Evolutionary conservation across 768 basidiomycete genomes (phyloP).

Genomic region (Xerocomellus chrysenteron): DNA sequence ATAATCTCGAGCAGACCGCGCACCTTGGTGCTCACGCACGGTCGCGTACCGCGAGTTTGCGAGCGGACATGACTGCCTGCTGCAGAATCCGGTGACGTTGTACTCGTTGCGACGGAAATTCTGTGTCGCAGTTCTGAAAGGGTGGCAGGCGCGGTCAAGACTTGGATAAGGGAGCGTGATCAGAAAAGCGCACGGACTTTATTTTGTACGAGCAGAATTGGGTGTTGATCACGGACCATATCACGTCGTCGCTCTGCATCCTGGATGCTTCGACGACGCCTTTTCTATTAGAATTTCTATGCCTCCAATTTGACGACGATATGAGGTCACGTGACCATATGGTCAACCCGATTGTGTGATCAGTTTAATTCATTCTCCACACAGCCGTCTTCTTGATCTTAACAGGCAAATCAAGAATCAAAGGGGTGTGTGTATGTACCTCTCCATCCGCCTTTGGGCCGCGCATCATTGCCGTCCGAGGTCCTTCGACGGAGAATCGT

Average conservation of each 20-base stretch:
- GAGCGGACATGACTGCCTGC: constrained; percentile 93
- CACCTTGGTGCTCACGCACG: constrained; percentile 94
- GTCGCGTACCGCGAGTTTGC: constrained; percentile 98
- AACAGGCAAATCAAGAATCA: neutral
- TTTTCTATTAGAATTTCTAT: too few relatives aligned
- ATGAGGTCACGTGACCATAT: constrained; percentile 12
- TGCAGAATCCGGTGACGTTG: constrained; percentile 96
- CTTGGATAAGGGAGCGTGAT: constrained; percentile 2
- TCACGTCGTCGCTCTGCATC: constrained; percentile 97
- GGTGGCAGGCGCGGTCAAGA: neutral
- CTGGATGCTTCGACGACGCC: neutral
- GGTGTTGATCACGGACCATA: constrained; percentile 93
- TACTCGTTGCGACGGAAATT: constrained; percentile 99
- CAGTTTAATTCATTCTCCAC: too few relatives aligned
- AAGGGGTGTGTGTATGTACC: neutral
- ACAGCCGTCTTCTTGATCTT: neutral
- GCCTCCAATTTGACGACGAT: neutral
- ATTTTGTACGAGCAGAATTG: constrained; percentile 99
- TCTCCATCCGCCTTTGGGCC: neutral
- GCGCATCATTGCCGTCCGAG: neutral
- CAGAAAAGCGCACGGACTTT: constrained; percentile 69
- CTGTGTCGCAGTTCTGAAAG: constrained; percentile 80
- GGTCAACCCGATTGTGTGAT: too few relatives aligned
- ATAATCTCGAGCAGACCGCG: constrained; percentile 2
- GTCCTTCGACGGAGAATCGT: neutral